Evolutionary conservation across 345 rosid genomes (phyloP).

Genomic region (Odontarrhena argentea): DNA sequence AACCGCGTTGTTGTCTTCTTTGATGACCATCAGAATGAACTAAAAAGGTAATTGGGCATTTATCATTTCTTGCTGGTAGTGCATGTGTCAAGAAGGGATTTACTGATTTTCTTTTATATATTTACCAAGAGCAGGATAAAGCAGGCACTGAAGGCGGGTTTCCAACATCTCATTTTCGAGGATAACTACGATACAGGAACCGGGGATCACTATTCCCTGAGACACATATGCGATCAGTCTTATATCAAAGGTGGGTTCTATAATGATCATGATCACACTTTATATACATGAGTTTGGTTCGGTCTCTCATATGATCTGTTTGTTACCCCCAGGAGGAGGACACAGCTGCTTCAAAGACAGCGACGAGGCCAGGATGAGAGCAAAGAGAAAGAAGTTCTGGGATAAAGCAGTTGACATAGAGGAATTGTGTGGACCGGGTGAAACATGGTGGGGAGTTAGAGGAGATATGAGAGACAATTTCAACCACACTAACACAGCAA

Average conservation of each 20-base stretch:
- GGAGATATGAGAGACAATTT: constrained; percentile 92
- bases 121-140: constrained; percentile 58
- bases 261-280: not conserved
- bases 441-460: constrained; percentile 98
- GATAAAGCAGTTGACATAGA: constrained; percentile 84
- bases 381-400: constrained; percentile 87
- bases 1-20: constrained; percentile 75
- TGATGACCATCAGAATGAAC: constrained; percentile 97
- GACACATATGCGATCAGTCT: constrained; percentile 95
- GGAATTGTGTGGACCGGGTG: constrained; percentile 79
- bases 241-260: constrained; percentile 70
- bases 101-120: constrained; percentile 27
- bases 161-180: constrained; percentile 89
- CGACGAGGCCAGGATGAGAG: constrained; percentile 86
- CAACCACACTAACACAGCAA: constrained; percentile 68
- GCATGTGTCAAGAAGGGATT: not conserved
- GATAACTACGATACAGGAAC: constrained; percentile 99
- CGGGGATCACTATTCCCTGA: constrained; percentile 94
- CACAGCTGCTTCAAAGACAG: constrained; percentile 93
- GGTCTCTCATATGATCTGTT: constrained; percentile 23
- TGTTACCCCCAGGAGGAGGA: constrained; percentile 75
- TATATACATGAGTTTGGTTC: constrained; percentile 1
- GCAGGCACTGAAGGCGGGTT: constrained; percentile 83
- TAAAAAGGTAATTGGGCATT: constrained; percentile 62
- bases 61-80: not conserved